Conservation (phyloP, 208 protist genomes). For the Blastocrithidia nonstop region DNA sequence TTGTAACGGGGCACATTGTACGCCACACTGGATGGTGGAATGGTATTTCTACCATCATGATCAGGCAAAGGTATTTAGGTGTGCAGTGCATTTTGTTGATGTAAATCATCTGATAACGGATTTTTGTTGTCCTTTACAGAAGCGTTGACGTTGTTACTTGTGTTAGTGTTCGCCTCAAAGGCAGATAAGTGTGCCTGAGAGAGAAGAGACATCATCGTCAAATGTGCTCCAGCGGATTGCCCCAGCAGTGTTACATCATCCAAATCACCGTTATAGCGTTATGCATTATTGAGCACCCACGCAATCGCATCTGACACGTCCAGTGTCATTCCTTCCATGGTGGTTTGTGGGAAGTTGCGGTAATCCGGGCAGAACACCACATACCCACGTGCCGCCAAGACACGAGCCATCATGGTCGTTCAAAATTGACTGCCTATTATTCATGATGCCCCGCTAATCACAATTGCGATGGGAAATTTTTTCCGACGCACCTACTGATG, state of each 20-base stretch:
- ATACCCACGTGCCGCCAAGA: slow-evolving; percentile 62
- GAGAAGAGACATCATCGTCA: slow-evolving; percentile 76
- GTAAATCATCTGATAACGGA: too few relatives aligned
- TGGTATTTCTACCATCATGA: too few relatives aligned
- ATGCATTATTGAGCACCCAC: slow-evolving; percentile 76
- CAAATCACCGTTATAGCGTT: slow-evolving; percentile 75
- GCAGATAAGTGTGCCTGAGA: slow-evolving; percentile 65
- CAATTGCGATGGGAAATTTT: slow-evolving; percentile 66
- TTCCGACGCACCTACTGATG: slow-evolving; percentile 31
- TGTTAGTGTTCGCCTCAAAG: slow-evolving; percentile 21
- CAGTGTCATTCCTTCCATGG: slow-evolving; percentile 80
- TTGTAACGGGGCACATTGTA: slow-evolving; percentile 81
- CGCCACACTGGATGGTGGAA: slow-evolving; percentile 27
- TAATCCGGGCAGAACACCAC: slow-evolving; percentile 86
- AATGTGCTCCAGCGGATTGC: slow-evolving; percentile 70
- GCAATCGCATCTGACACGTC: slow-evolving; percentile 75
- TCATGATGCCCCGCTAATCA: slow-evolving; percentile 60
- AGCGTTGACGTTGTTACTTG: slow-evolving; percentile 36
- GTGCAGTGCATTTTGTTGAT: too few relatives aligned
- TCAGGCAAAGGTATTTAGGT: too few relatives aligned
- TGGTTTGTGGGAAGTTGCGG: slow-evolving; percentile 84
- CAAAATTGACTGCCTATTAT: slow-evolving; percentile 79
- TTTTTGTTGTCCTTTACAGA: slow-evolving; percentile 48
- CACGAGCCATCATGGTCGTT: slow-evolving; percentile 57
- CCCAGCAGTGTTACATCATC: slow-evolving; percentile 60